Conservation (phyloP, 192 early-diverging fungal species). For the Rhizoclosmatium sp. region DNA sequence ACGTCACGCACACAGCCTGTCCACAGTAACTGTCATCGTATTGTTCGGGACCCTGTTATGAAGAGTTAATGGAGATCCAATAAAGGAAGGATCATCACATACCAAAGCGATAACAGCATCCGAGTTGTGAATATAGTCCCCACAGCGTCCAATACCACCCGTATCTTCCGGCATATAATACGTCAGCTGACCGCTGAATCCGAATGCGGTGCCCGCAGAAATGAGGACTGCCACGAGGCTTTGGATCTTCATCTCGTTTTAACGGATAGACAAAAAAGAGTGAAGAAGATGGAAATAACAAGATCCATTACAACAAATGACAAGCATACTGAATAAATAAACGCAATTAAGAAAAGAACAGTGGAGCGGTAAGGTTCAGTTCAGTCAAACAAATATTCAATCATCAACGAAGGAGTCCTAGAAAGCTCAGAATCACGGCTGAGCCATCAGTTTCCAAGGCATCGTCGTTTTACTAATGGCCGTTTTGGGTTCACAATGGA, state of each 20-base stretch:
- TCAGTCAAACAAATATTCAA: no score
- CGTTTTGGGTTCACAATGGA: not conserved
- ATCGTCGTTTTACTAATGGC: not conserved
- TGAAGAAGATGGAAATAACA: no score
- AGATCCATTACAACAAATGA: no score
- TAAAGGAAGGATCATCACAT: not conserved
- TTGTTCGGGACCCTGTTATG: not conserved
- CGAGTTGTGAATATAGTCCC: not conserved
- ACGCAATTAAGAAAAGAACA: no score
- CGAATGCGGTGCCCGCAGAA: not conserved
- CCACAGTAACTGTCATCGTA: conserved; percentile 3
- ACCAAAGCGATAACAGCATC: conserved; percentile 8
- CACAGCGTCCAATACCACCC: conserved; percentile 17
- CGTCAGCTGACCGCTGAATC: conserved; percentile 1
- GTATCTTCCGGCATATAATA: not conserved
- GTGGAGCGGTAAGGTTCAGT: no score
- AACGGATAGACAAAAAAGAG: no score
- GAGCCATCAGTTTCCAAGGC: not conserved
- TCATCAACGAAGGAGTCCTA: no score
- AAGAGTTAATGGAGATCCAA: not conserved
- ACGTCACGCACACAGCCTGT: conserved; percentile 3
- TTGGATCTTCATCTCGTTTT: no score
- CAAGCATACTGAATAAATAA: no score
- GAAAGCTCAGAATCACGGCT: no score
- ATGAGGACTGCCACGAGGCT: no score